These are phyloP conservation scores for Ascochyta clinopodiicola DNA, from an alignment of 2,329 filamentous ascomycete species.

Conservation along the genomic window DNA sequence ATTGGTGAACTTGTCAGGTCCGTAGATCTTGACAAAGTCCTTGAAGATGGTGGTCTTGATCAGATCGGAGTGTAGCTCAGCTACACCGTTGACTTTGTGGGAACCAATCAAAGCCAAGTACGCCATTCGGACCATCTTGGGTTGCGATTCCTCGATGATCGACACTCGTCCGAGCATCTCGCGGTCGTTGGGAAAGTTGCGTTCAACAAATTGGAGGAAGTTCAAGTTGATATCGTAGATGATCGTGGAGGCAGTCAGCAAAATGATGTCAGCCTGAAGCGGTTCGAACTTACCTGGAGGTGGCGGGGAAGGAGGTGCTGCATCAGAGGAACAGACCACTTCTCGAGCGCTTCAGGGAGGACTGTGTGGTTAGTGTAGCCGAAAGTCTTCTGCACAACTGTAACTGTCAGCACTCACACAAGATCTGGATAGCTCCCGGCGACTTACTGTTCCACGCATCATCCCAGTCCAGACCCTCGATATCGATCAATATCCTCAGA, in stretches of 20 bases:
- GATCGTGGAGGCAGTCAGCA: slow-evolving; percentile 57
- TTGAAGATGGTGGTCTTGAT: slow-evolving; percentile 99
- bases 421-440: background rate
- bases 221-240: slow-evolving; percentile 98
- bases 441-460: slow-evolving; percentile 79
- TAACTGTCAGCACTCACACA: slow-evolving; percentile 18
- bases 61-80: slow-evolving; percentile 94
- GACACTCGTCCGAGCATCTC: slow-evolving; percentile 88
- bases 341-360: slow-evolving; percentile 94
- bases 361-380: slow-evolving; percentile 99
- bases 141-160: slow-evolving; percentile 94
- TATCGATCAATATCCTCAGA: slow-evolving; percentile 87
- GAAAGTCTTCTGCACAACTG: slow-evolving; percentile 68
- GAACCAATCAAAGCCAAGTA: slow-evolving; percentile 94
- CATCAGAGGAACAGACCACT: slow-evolving; percentile 93
- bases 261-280: background rate
- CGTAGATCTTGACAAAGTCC: slow-evolving; percentile 95
- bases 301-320: slow-evolving; percentile 94
- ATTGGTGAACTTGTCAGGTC: slow-evolving; percentile 96
- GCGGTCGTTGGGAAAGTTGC: slow-evolving; percentile 85
- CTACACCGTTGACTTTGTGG: slow-evolving; percentile 98
- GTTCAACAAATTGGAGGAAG: slow-evolving; percentile 91
- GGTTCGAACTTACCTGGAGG: slow-evolving; percentile 62
- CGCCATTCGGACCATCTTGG: slow-evolving; percentile 99
- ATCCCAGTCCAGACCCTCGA: slow-evolving; percentile 92